phyloP scores from a whole-genome alignment of 164 flowering plant species.

The Vitis rupestris region DNA sequence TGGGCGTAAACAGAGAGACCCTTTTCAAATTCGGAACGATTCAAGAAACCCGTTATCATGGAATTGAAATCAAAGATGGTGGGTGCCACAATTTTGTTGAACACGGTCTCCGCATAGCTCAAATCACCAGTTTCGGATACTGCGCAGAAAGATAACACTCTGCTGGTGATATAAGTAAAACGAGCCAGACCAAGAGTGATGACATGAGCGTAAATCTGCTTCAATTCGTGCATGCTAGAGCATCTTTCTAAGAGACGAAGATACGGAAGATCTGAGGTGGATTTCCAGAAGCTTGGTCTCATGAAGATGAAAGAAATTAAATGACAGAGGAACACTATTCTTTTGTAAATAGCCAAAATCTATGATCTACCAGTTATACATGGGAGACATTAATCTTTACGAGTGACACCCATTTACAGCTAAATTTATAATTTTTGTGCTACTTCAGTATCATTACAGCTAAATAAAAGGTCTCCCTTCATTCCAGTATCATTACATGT shows the following conservation, averaged over 20 bases:
- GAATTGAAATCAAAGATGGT: constrained; percentile 21
- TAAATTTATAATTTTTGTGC: no score
- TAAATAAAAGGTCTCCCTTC: no score
- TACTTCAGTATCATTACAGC: no score
- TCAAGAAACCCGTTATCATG: constrained; percentile 22
- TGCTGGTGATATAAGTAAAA: constrained; percentile 12
- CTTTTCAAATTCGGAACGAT: constrained; percentile 11
- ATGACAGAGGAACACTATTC: no score
- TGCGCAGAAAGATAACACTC: constrained; percentile 12
- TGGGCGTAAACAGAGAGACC: constrained; percentile 17
- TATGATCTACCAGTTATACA: no score
- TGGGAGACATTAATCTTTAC: no score
- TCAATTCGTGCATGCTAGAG: constrained; percentile 13
- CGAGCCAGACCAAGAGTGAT: constrained; percentile 14
- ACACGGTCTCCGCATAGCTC: constrained; percentile 10
- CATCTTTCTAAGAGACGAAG: constrained; percentile 12
- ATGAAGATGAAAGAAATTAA: no score
- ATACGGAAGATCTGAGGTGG: not conserved
- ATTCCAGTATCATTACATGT: no score
- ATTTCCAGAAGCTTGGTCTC: no score
- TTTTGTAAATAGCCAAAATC: no score
- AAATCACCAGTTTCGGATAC: constrained; percentile 10
- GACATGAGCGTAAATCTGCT: constrained; percentile 10
- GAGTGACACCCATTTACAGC: no score
- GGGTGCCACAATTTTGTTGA: constrained; percentile 17